These are phyloP conservation scores for Candida sithepensis DNA, from an alignment of 805 yeast species.

Conservation along the genomic window DNA sequence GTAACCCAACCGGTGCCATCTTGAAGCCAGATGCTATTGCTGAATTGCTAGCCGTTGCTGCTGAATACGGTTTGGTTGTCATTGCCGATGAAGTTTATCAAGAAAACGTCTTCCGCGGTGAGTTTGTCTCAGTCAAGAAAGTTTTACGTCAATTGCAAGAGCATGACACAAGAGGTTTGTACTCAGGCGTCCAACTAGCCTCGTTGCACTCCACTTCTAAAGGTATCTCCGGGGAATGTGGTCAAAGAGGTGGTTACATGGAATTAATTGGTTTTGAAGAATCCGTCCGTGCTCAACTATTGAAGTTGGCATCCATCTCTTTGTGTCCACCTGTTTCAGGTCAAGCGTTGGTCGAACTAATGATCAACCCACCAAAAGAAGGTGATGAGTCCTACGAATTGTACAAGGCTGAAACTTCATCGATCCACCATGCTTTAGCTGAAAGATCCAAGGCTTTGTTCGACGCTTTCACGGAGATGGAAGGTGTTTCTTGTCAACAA, in stretches of 20 bases:
- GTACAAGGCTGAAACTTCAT: slow-evolving; percentile 58
- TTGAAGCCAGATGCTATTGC: slow-evolving; percentile 62
- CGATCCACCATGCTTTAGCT: slow-evolving; percentile 60
- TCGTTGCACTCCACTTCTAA: slow-evolving; percentile 97
- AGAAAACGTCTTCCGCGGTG: slow-evolving; percentile 79
- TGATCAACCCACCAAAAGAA: slow-evolving; percentile 83
- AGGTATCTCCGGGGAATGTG: slow-evolving; percentile 98
- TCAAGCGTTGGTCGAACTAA: slow-evolving; percentile 86
- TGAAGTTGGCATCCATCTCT: slow-evolving; percentile 86
- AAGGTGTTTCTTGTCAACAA: slow-evolving; percentile 78
- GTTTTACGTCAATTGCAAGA: slow-evolving; percentile 64
- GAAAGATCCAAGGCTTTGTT: slow-evolving; percentile 63
- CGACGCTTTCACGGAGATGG: slow-evolving; percentile 70
- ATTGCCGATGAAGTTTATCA: slow-evolving; percentile 99
- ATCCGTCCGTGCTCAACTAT: slow-evolving; percentile 65
- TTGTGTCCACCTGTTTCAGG: slow-evolving; percentile 95
- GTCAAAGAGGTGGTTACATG: slow-evolving; percentile 99
- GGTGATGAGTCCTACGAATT: slow-evolving; percentile 74
- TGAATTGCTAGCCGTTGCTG: slow-evolving; percentile 74
- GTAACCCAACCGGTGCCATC: slow-evolving; percentile 96
- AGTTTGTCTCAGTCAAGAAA: slow-evolving; percentile 81
- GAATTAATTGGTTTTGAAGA: slow-evolving; percentile 79
- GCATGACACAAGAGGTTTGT: slow-evolving; percentile 47
- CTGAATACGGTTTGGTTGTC: slow-evolving; percentile 76
- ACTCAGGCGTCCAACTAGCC: slow-evolving; percentile 77